Conservation (phyloP, 129 eudicot species). For the Centrapalus pauciflorus region DNA sequence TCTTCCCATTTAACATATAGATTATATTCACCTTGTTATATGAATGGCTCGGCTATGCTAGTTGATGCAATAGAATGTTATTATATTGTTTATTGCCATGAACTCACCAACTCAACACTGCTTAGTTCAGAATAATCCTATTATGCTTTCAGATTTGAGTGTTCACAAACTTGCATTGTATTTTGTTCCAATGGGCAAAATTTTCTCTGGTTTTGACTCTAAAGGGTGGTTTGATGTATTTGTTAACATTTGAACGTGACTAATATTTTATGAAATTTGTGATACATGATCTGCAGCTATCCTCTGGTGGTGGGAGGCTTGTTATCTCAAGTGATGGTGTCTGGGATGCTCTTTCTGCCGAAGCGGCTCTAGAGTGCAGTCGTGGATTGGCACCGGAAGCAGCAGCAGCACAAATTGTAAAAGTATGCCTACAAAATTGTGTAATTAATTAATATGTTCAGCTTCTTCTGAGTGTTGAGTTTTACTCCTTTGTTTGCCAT, state of each 20-base stretch:
- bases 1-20: neutral
- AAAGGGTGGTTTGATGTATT: neutral
- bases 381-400: slow-evolving; percentile 89
- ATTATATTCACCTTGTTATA: neutral
- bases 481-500: slow-evolving; percentile 1
- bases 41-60: neutral
- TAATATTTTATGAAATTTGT: neutral
- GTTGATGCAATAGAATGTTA: neutral
- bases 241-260: neutral
- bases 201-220: neutral
- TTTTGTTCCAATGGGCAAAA: neutral
- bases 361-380: slow-evolving; percentile 69
- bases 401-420: slow-evolving; percentile 84
- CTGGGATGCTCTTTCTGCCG: slow-evolving; percentile 89
- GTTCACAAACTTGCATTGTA: neutral
- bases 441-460: neutral
- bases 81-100: neutral
- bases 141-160: neutral
- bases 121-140: too few species aligned
- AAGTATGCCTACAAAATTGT: slow-evolving; percentile 40
- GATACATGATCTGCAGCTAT: slow-evolving; percentile 45
- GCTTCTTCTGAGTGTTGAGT: neutral
- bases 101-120: neutral
- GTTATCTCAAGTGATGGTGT: slow-evolving; percentile 93
- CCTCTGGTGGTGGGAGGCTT: slow-evolving; percentile 88